These are phyloP conservation scores for Candida saitoana DNA, from an alignment of 805 yeast genomes.

Conservation along the genomic window DNA sequence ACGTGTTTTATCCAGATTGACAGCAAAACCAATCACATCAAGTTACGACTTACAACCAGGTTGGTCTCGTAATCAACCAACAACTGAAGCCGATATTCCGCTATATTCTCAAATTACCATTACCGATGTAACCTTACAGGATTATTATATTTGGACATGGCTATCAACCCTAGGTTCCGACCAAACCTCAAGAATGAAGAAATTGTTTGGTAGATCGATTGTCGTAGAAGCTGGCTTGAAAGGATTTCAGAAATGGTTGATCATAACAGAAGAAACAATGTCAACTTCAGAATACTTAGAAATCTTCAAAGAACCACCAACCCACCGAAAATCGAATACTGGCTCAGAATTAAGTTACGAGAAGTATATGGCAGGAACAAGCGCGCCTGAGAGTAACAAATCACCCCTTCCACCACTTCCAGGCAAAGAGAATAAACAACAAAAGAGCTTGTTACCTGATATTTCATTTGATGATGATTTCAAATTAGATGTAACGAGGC, in stretches of 20 bases:
- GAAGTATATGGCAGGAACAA: background rate
- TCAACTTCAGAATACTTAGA: slow-evolving; percentile 30
- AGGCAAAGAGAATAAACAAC: slow-evolving; percentile 9
- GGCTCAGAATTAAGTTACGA: background rate
- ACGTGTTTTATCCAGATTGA: slow-evolving; percentile 44
- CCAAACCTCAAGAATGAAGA: slow-evolving; percentile 60
- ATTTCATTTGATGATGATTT: slow-evolving; percentile 18
- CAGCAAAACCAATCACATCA: slow-evolving; percentile 33
- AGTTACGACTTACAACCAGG: slow-evolving; percentile 40
- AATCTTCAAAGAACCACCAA: slow-evolving; percentile 14
- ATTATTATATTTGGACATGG: slow-evolving; percentile 92
- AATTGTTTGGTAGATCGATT: slow-evolving; percentile 73
- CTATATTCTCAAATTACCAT: slow-evolving; percentile 38
- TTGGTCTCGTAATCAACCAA: slow-evolving; percentile 19
- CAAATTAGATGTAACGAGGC: slow-evolving; percentile 10
- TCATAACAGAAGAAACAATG: slow-evolving; percentile 64
- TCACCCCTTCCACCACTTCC: slow-evolving; percentile 19
- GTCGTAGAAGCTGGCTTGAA: slow-evolving; percentile 77
- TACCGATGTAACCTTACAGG: slow-evolving; percentile 69
- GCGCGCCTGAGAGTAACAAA: slow-evolving; percentile 19
- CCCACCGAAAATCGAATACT: slow-evolving; percentile 2
- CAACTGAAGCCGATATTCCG: slow-evolving; percentile 27
- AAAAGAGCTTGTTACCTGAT: slow-evolving; percentile 15
- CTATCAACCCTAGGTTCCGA: slow-evolving; percentile 71
- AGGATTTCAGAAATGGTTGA: slow-evolving; percentile 76